Evolutionary conservation across 257 asterid genomes (phyloP).

Genomic region (Nicotiana obtusifolia): DNA sequence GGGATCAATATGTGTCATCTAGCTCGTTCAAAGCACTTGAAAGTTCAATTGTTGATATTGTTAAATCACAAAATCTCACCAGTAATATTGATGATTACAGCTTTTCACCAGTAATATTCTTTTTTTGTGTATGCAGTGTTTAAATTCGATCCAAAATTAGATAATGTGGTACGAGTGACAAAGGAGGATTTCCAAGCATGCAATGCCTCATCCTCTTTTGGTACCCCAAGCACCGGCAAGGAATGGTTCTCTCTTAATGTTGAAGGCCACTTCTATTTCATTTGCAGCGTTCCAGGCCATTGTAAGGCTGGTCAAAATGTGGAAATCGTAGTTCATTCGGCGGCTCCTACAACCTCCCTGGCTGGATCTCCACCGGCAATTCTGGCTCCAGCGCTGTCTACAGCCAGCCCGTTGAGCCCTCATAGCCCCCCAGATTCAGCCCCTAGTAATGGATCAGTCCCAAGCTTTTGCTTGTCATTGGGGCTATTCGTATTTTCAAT

Average conservation of each 20-base stretch:
- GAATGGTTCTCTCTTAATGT: slow-evolving; percentile 30
- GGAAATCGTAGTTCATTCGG: slow-evolving; percentile 18
- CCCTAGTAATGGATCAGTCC: neutral
- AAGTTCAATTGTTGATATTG: too few species aligned
- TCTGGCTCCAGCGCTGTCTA: neutral
- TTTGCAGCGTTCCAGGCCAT: slow-evolving; percentile 36
- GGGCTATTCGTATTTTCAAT: neutral
- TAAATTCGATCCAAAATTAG: slow-evolving; percentile 35
- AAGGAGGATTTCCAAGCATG: slow-evolving; percentile 39
- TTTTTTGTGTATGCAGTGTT: slow-evolving; percentile 29
- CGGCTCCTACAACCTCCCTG: neutral
- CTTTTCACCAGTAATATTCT: neutral
- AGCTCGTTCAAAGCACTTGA: neutral
- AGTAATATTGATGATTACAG: neutral
- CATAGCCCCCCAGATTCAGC: neutral
- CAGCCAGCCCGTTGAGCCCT: neutral
- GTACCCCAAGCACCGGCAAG: slow-evolving; percentile 30
- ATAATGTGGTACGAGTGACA: slow-evolving; percentile 41
- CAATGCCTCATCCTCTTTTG: slow-evolving; percentile 27
- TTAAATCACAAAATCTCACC: neutral
- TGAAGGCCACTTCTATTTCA: slow-evolving; percentile 49
- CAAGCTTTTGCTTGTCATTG: neutral
- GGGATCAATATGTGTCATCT: neutral
- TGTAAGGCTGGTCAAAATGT: slow-evolving; percentile 46
- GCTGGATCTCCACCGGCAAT: too few species aligned